Evolutionary conservation across 345 rosid species (phyloP), one percentile per base, ranked within the genome.

Genomic region (Schrenkiella parvula): DNA sequence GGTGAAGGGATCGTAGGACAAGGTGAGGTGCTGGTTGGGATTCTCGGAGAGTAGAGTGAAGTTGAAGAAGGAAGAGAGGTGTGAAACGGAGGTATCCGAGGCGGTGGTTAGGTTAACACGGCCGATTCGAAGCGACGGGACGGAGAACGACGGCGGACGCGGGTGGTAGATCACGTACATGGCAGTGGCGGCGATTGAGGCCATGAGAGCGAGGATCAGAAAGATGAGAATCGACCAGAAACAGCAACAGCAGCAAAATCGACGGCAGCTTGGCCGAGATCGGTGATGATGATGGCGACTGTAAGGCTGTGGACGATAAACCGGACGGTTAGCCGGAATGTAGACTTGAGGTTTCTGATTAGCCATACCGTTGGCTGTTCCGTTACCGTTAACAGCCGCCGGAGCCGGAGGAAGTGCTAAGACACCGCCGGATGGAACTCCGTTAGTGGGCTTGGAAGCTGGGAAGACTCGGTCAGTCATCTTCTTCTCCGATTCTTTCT

Each of bases 221-320:
- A 89, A 7, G 15, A 83, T 6, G 26, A 95, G 86, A 31, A 89
- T 72, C 22, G 85, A 71, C 99, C 99, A 95, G 83, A 92, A 91
- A 80, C 90, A 89, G 60, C 83, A 88, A 67, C 99, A 86, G 64
- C 98, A 95, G 83, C 96, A 87, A 50, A 83, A 70, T 81, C 85
- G 79, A 26, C 89, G 80, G 58, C 86, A 83, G 12, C 79, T 85
- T 32, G 92, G 84, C 4, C 87, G 84, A 5, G 91, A 77, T 12
- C 80, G 85, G 70, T 75, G 70, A n/a, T 78, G 79, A 4, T 80
- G 84, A 21, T 83, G 89, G 8, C 81, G 86, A 63, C 81, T 74
- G 79, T 81, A 81, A 59, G 90, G 85, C 15, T 85, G 90, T 3
- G 89, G 85, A 26, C 87, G 86, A 79, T 84, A 89, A 5, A 89